Evolutionary conservation across 352 stramenopile genomes (phyloP).

Genomic region (Phytophthora cryptogea): DNA sequence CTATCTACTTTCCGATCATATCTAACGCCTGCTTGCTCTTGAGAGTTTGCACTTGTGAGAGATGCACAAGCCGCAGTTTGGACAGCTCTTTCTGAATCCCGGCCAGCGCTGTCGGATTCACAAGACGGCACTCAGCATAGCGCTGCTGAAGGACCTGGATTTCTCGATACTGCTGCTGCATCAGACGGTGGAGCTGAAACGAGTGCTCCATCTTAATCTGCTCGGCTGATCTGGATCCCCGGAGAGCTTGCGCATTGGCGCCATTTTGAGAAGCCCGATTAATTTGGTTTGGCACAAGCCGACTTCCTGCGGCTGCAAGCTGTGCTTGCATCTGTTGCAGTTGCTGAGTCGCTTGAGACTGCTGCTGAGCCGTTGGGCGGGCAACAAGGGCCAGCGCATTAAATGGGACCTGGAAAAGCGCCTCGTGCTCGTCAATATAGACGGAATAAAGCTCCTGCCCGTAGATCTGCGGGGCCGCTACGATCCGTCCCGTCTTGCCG

Average conservation of each 20-base stretch:
- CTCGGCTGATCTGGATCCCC: constrained; percentile 41
- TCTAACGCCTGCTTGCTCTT: constrained; percentile 86
- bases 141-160: constrained; percentile 87
- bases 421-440: constrained; percentile 84
- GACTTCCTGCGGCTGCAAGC: constrained; percentile 26
- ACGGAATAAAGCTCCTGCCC: constrained; percentile 82
- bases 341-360: constrained; percentile 36
- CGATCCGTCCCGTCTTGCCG: constrained; percentile 74
- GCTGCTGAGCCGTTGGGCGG: constrained; percentile 44
- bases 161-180: constrained; percentile 89
- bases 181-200: constrained; percentile 84
- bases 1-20: constrained; percentile 62
- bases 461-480: constrained; percentile 75
- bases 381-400: constrained; percentile 71
- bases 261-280: constrained; percentile 24
- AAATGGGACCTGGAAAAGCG: constrained; percentile 82
- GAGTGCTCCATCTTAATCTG: constrained; percentile 88
- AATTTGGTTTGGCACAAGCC: constrained; percentile 34
- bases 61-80: constrained; percentile 82
- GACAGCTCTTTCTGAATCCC: constrained; percentile 86
- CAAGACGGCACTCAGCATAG: constrained; percentile 76
- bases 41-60: constrained; percentile 85
- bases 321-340: constrained; percentile 43
- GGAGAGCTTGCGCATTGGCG: constrained; percentile 15
- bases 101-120: constrained; percentile 73